phyloP scores from a whole-genome alignment of 2,329 filamentous ascomycete genomes.

The Biscogniauxia sp. region DNA sequence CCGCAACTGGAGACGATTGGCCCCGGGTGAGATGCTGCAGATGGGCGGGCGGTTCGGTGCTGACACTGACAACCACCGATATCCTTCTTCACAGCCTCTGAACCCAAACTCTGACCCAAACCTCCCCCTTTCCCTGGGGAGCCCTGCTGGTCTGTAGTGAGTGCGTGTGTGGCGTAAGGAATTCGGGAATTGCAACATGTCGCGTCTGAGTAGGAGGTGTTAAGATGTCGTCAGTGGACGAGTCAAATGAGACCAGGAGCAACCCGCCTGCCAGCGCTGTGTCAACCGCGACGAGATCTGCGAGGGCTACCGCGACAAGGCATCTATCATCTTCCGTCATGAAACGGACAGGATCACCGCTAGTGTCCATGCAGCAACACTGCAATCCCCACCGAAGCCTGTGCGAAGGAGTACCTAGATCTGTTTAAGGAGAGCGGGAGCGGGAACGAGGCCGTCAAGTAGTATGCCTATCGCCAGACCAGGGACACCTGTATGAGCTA shows the following conservation, averaged over 20 bases:
- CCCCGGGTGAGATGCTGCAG: not conserved
- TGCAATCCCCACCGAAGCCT: not conserved
- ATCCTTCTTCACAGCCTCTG: too few species aligned
- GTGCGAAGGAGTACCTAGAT: not conserved
- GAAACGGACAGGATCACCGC: constrained; percentile 33
- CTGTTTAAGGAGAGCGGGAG: not conserved
- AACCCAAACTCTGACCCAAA: not conserved
- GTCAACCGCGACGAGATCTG: constrained; percentile 37
- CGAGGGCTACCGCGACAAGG: constrained; percentile 38
- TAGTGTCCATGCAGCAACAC: not conserved
- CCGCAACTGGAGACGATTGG: not conserved
- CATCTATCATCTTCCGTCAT: constrained; percentile 36
- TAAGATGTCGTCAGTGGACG: constrained; percentile 17
- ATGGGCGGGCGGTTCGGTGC: not conserved
- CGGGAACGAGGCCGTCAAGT: not conserved
- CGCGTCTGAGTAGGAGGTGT: constrained; percentile 15
- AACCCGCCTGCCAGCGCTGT: constrained; percentile 37
- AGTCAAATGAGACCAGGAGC: constrained; percentile 33
- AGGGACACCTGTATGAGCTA: not conserved
- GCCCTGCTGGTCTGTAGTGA: too few species aligned
- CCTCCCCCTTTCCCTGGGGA: too few species aligned
- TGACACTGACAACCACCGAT: not conserved
- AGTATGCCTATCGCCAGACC: not conserved
- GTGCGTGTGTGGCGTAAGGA: not conserved
- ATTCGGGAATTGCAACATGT: constrained; percentile 7